Evolutionary conservation across 2,329 filamentous ascomycete species (phyloP), one percentile per base, ranked within the genome.

Genomic region (Pseudocercospora macadamiae): DNA sequence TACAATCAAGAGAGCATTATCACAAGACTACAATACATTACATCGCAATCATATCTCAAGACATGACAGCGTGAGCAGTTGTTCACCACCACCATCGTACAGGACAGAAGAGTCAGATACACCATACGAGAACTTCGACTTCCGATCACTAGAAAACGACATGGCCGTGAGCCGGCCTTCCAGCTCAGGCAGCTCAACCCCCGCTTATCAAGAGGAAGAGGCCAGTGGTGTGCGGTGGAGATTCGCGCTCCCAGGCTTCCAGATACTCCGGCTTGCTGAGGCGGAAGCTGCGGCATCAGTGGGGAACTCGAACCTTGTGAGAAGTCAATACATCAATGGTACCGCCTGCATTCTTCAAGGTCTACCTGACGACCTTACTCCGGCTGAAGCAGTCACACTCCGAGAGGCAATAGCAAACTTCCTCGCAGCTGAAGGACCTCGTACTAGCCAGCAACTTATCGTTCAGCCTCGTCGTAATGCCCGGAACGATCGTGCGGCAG

Each of bases 241-340:
- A 56, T 82, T 79, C 71, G 81, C 80, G 4, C 77, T 75, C 62
- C 76, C 82, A 70, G 82, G 81, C 4, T 70, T 80, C 25, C 78
- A 71, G 51, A 76, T 83, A 6, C 68, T 83, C n/a, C 71, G 73
- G 1, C 74, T 78, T 44, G 75, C 81, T 3, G 71, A 76, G 19
- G 74, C 76, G 44, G 79, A 83, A 68, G 78, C 78, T 7, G 74
- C 75, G 19, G 62, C 66, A 4, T 59, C 67, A 3, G 65, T 65
- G 58, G 74, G 2, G 67, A 71, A n/a, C 80, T 85, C 64, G 1
- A 69, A 70, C 4, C 81, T 86, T 60, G 82, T 83, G 51, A 80
- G 87, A 23, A 83, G 85, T 62, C 79, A 87, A 8, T 89, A 88
- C 71, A 74, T 89, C 49, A 84, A 89, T 65, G 82, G 84, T 58